Percentiles rank a stretch among this genome's conserved stretches.
These are phyloP conservation scores for Balansia obtecta DNA, from an alignment of 2,329 filamentous ascomycete genomes.

Conservation along the genomic window DNA sequence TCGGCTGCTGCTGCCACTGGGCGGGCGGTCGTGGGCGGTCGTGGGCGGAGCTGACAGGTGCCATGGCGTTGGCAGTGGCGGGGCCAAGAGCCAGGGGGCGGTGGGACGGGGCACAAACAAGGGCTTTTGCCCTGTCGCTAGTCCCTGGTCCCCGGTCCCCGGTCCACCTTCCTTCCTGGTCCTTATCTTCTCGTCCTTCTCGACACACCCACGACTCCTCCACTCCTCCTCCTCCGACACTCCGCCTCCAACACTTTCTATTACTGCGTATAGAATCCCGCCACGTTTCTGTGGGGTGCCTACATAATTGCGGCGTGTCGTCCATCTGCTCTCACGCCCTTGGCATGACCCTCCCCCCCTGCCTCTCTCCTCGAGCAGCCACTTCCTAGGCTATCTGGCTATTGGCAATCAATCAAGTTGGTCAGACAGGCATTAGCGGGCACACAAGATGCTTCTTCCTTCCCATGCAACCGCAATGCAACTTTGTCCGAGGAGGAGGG, in stretches of 20 bases:
- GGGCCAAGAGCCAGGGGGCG: no score
- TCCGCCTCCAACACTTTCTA: not conserved
- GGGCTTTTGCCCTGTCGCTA: no score
- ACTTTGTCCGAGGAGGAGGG: not conserved
- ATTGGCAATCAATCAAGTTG: not conserved
- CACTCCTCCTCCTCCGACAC: no score
- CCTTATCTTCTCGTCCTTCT: no score
- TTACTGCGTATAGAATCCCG: conserved; percentile 14
- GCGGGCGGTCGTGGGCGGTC: not conserved
- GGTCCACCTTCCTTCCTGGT: no score
- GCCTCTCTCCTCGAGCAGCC: not conserved
- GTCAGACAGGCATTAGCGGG: not conserved
- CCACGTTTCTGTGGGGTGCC: conserved; percentile 15
- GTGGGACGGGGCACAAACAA: no score
- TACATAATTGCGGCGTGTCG: not conserved
- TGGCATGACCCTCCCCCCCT: not conserved
- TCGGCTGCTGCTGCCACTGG: conserved; percentile 13
- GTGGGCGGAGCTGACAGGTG: conserved; percentile 1
- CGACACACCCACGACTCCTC: no score
- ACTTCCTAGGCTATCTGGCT: not conserved
- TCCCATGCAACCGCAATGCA: not conserved
- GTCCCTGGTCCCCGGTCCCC: no score
- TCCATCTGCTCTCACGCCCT: not conserved
- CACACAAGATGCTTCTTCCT: not conserved
- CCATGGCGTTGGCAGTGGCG: not conserved